Percentiles rank a stretch among this genome's conserved stretches.
phyloP scores from a whole-genome alignment of 2,329 filamentous ascomycete species.

The Pseudopithomyces chartarum region DNA sequence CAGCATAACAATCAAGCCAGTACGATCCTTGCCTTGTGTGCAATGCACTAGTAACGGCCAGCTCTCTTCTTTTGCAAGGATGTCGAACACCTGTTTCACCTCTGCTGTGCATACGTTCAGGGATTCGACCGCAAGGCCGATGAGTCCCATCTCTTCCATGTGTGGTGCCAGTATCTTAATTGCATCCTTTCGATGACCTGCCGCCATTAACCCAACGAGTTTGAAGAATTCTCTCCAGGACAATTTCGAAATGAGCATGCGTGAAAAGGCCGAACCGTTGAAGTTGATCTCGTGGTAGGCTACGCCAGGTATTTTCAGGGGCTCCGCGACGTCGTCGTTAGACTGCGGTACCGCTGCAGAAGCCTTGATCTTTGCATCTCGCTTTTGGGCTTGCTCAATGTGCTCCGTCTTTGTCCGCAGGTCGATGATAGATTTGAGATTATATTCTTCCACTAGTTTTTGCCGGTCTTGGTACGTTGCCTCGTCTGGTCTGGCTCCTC shows the following conservation, averaged over 20 bases:
- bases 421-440: conserved; percentile 76
- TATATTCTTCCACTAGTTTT: conserved; percentile 62
- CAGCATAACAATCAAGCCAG: conserved; percentile 72
- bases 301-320: conserved; percentile 67
- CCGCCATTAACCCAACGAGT: conserved; percentile 65
- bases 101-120: conserved; percentile 70
- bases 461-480: conserved; percentile 69
- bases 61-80: conserved; percentile 53
- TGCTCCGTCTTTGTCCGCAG: conserved; percentile 80
- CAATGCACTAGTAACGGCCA: conserved; percentile 79
- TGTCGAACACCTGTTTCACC: conserved; percentile 59
- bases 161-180: conserved; percentile 71
- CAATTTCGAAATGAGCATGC: conserved; percentile 68
- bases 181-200: conserved; percentile 71
- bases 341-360: conserved; percentile 52
- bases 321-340: conserved; percentile 59
- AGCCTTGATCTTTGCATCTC: conserved; percentile 52
- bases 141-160: conserved; percentile 73
- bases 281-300: conserved; percentile 72
- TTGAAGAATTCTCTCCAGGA: conserved; percentile 69
- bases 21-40: conserved; percentile 88
- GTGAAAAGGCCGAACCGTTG: conserved; percentile 73
- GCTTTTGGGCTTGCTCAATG: conserved; percentile 68
- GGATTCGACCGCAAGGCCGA: conserved; percentile 71
- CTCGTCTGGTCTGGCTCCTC: conserved; percentile 62